These are phyloP conservation scores for Globisporangium takayamanum DNA, from an alignment of 352 stramenopile species.

Conservation along the genomic window DNA sequence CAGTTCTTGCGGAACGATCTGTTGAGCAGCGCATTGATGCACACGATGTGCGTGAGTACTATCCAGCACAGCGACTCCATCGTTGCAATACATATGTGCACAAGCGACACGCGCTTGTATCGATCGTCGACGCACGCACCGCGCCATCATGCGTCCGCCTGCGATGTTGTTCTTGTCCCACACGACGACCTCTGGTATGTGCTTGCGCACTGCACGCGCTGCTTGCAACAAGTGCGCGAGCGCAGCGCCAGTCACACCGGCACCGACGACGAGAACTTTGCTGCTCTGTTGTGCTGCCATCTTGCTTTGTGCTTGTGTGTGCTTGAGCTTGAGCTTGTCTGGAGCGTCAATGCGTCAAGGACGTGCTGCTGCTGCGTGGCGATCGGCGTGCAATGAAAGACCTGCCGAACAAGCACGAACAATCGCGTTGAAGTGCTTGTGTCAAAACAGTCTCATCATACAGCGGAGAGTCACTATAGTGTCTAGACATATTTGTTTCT, in stretches of 20 bases:
- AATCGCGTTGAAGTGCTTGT: too few species aligned
- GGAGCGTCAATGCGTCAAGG: background rate
- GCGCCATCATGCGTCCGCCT: constrained; percentile 59
- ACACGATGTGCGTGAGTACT: background rate
- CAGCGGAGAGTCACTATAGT: too few species aligned
- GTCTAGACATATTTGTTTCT: background rate
- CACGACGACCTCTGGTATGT: constrained; percentile 29
- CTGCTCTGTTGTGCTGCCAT: constrained; percentile 15
- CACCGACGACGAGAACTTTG: constrained; percentile 56
- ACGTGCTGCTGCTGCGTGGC: background rate
- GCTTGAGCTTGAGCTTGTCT: background rate
- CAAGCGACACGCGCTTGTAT: background rate
- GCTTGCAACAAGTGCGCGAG: constrained; percentile 47
- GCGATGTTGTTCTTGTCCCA: constrained; percentile 74
- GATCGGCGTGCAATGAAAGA: too few species aligned
- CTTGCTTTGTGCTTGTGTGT: constrained; percentile 8
- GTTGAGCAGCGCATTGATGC: too few species aligned
- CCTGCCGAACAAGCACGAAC: too few species aligned
- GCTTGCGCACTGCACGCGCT: constrained; percentile 14
- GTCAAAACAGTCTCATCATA: too few species aligned
- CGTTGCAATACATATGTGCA: background rate
- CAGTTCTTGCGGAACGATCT: constrained; percentile 58
- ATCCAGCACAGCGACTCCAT: too few species aligned
- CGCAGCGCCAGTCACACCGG: constrained; percentile 50
- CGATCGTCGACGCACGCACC: constrained; percentile 15